phyloP scores from a whole-genome alignment of 1,139 yeast species.

The Spathaspora sp. region DNA sequence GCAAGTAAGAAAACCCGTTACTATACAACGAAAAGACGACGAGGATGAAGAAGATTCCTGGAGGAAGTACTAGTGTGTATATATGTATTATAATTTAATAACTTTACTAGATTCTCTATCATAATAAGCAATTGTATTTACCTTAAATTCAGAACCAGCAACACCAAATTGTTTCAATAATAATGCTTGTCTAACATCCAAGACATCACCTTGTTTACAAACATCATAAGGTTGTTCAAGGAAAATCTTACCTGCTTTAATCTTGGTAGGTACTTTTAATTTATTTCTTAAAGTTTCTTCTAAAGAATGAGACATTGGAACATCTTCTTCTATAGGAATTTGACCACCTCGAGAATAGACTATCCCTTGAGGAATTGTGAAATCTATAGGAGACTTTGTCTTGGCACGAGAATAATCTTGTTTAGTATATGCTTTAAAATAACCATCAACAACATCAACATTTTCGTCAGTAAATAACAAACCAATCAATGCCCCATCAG shows the following conservation, averaged over 20 bases:
- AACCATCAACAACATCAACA: slow-evolving; percentile 79
- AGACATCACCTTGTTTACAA: slow-evolving; percentile 73
- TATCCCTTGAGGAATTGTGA: slow-evolving; percentile 84
- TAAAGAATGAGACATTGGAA: slow-evolving; percentile 93
- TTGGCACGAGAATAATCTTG: slow-evolving; percentile 91
- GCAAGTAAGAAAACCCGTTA: slow-evolving; percentile 46
- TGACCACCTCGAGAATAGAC: slow-evolving; percentile 96
- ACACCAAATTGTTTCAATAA: slow-evolving; percentile 93
- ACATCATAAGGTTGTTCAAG: slow-evolving; percentile 76
- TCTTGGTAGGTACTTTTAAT: slow-evolving; percentile 86
- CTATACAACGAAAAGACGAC: slow-evolving; percentile 10
- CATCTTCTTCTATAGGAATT: slow-evolving; percentile 85
- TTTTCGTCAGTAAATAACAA: slow-evolving; percentile 84
- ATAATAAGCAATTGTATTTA: slow-evolving; percentile 74
- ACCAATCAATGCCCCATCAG: slow-evolving; percentile 73
- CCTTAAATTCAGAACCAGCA: slow-evolving; percentile 89
- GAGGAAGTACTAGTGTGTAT: background rate
- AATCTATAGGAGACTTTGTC: slow-evolving; percentile 75
- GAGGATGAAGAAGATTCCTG: slow-evolving; percentile 9
- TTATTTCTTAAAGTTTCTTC: slow-evolving; percentile 90
- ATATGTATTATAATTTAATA: slow-evolving; percentile 10
- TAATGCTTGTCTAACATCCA: slow-evolving; percentile 90
- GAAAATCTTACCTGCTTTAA: slow-evolving; percentile 83
- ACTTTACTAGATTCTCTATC: slow-evolving; percentile 50
- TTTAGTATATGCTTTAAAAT: slow-evolving; percentile 75